phyloP scores from a whole-genome alignment of 768 basidiomycete species.

The Mycena maculata region DNA sequence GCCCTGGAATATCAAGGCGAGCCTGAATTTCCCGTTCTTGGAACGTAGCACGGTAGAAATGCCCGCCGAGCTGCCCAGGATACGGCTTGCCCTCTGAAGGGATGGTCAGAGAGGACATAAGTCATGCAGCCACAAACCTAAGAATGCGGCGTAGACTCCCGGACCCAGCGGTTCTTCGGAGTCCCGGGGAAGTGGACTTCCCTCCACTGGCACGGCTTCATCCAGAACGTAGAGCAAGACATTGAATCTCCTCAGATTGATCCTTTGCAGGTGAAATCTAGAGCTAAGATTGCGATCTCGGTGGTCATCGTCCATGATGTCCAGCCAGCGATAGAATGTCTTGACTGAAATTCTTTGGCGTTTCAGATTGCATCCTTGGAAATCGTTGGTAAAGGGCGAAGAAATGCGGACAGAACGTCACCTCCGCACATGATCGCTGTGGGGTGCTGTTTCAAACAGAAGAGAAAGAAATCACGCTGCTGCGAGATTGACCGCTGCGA shows the following conservation, averaged over 20 bases:
- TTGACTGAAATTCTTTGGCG: too few species aligned
- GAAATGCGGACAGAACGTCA: too few species aligned
- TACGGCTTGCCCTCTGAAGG: neutral
- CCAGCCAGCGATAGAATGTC: conserved; percentile 6
- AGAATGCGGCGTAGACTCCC: conserved; percentile 3
- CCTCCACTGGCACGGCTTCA: neutral
- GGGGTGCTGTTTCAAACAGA: neutral
- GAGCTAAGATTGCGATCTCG: neutral
- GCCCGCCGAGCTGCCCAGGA: neutral
- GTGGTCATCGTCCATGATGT: neutral
- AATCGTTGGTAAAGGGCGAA: too few species aligned
- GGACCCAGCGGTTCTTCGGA: neutral
- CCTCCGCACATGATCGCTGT: neutral
- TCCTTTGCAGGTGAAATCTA: neutral
- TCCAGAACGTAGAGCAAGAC: neutral
- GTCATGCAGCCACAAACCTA: neutral
- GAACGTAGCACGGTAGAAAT: neutral
- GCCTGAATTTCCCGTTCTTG: neutral
- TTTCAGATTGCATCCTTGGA: too few species aligned
- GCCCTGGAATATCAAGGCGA: neutral
- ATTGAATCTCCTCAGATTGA: neutral
- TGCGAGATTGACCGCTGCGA: neutral
- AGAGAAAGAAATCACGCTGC: conserved; percentile 2
- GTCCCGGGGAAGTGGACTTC: neutral
- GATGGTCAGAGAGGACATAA: neutral